Base-by-base conservation (phyloP, 257 asterid genomes). In the Pogostemon cablin region DNA sequence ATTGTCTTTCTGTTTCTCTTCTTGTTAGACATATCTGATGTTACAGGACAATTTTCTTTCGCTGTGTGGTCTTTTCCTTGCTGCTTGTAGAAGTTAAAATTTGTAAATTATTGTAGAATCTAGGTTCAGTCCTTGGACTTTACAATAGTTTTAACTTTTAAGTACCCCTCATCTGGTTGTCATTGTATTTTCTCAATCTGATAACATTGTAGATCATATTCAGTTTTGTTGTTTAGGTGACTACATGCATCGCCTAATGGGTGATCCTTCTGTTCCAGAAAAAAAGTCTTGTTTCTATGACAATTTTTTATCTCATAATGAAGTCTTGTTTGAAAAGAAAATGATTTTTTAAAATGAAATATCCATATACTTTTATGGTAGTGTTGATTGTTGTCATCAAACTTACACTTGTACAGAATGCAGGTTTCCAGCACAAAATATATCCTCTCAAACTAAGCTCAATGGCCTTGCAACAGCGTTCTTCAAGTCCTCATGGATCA, bases 391-490 rank as follows among this genome's bases (percentile, higher is more conserved):
- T 17, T 44, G 25, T 65, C 44, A 56, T 60, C 44, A 40, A 39
- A 37, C 43, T 50, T 72, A 49, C 73, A 11, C 62, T 74, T 64
- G 69, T 73, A 76, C 95, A 95, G 98, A 84, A 77, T 58, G 72
- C 81, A 64, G 83, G 71, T 76, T 70, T 79, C 56, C 80, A 81
- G 83, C 87, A 85, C 62, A 86, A 81, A 67, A 82, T 95, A 73
- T 81, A 87, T 76, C 87, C 97, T 69, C 78, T 70, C 75, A 89
- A 86, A 80, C 84, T 95, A 75, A 86, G 78, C 81, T 85, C 97
- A 53, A 81, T 92, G 87, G 74, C 81, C 78, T 63, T 82, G 52
- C 77, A 76, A 67, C 78, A 84, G 62, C 75, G 65, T 68, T 77
- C 91, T 64, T 73, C 90, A 49, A 79, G 75, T 41, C 71, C 87